Base-by-base conservation (phyloP, 176 grass and related monocot genomes). In the Otatea glauca region DNA sequence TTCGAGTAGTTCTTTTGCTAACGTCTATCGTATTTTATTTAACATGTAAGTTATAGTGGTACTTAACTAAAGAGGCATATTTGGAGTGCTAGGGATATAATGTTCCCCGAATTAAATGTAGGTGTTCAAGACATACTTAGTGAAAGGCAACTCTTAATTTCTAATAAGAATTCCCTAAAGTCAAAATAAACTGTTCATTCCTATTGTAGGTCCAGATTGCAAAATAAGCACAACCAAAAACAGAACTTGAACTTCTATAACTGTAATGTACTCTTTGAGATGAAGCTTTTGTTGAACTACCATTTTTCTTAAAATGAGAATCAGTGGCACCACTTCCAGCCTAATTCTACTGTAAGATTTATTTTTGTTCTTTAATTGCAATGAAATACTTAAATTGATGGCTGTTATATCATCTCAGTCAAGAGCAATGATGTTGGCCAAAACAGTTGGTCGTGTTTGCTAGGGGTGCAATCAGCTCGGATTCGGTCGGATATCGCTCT, bases 301-400 rank as follows among this genome's bases (percentile, higher is more conserved):
- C 65, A 42, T 70, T 29, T 34, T 70, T 70, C 35, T 35, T n/a
- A 20, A 49, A 83, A 50, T 61, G 68, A 82, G 42, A 72, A 61
- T 48, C 25, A 61, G 17, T 49, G 39, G 21, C 42, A 48, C 53
- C 27, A 32, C 6, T 61, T 45, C 18, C 11, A 39, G 48, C 63
- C 63, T 68, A 68, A 23, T 80, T 53, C 47, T 38, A 27, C 9
- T 29, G 39, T 37, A 54, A 16, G 35, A 32, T 82, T 69, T 65
- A 20, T 70, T 35, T 58, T 68, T 68, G 17, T 54, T 23, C 13
- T 81, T 24, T 67, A 81, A 53, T 56, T n/a, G 7, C 48, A 54
- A 51, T 51, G 20, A 53, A 68, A 42, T 37, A 70, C 48, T 81
- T 58, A 51, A 43, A 41, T 12, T 43, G 9, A 23, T 84, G 41